phyloP scores from a whole-genome alignment of 2,329 filamentous ascomycete species.

The Elsinoe arachidis region DNA sequence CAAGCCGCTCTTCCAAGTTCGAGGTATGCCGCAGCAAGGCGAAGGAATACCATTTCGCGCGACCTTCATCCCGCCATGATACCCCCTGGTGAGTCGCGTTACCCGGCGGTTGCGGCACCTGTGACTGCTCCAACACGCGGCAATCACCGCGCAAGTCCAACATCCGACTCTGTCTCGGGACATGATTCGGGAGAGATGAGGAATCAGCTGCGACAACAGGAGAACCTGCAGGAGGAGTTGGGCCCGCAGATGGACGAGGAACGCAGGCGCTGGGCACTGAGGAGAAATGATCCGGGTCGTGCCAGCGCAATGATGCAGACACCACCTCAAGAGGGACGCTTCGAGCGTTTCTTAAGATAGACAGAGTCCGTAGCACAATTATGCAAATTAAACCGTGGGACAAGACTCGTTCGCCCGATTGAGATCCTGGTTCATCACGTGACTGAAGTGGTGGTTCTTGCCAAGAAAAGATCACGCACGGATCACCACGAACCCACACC shows the following conservation, averaged over 20 bases:
- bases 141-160: background rate
- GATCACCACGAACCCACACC: constrained; percentile 6
- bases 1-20: constrained; percentile 17
- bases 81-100: constrained; percentile 9
- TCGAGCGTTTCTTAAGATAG: background rate
- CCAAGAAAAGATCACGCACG: constrained; percentile 7
- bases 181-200: background rate
- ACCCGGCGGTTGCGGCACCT: background rate
- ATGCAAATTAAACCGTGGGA: background rate
- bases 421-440: background rate
- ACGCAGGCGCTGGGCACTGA: background rate
- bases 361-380: background rate
- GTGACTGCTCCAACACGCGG: background rate
- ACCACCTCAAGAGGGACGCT: constrained; percentile 3
- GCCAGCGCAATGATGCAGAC: background rate
- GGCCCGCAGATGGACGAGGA: background rate
- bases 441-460: background rate
- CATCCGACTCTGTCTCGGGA: background rate
- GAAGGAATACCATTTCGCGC: background rate
- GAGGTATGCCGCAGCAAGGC: background rate
- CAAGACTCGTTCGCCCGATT: background rate
- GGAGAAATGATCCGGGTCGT: background rate
- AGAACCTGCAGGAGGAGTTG: background rate
- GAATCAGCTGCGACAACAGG: background rate
- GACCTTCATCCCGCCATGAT: constrained; percentile 8